Base-by-base conservation (phyloP, 768 basidiomycete genomes). In the Leucocoprinus leucothites region DNA sequence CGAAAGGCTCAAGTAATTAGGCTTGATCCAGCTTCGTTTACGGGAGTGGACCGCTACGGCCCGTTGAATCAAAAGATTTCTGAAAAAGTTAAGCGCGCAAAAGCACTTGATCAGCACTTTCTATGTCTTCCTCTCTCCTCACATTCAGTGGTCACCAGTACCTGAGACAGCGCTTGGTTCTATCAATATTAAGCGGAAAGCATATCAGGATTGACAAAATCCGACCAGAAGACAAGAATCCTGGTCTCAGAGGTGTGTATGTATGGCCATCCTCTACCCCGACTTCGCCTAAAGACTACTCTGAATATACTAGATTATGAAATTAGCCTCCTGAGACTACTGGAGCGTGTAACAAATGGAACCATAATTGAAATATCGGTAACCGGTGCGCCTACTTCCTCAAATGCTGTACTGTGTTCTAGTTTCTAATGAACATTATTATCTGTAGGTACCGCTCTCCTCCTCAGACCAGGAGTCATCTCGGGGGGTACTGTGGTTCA, bases 321-420 rank as follows among this genome's bases (percentile, higher is more conserved):
- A 75, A 84, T 96, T 46, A 94, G 90, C 64, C 77, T 98, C 22
- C 70, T 99, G 41, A 78, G 96, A 44, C 71, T 98, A 14, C 64
- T 98, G 31, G 95, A 98, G 67, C 93, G 91, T 62, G 75, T 91
- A 3, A 95, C 94, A 2, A 98, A 98, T 77, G 97, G 96, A 1
- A 91, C 91, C 4, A 73, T 91, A 25, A 89, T 98, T 57, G 97
- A 98, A 68, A 98, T 99, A 49, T 96, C 94, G 1, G 87, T 95
- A 6, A 98, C 97, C 19, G 96, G 94, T 89, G 60, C 52, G 82
- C 45, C 47, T 85, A 59, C 51, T 79, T 6, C n/a, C 21, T 41
- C 7, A 41, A 48, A 53, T 35, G n/a, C 19, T 19, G 21, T n/a
- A n/a, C n/a, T n/a, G n/a, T n/a, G n/a, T n/a, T n/a, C n/a, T n/a